Percentiles rank a stretch among this genome's conserved stretches.
These are phyloP conservation scores for Trichoderma arundinaceum DNA, from an alignment of 2,329 filamentous ascomycete genomes.

Conservation along the genomic window DNA sequence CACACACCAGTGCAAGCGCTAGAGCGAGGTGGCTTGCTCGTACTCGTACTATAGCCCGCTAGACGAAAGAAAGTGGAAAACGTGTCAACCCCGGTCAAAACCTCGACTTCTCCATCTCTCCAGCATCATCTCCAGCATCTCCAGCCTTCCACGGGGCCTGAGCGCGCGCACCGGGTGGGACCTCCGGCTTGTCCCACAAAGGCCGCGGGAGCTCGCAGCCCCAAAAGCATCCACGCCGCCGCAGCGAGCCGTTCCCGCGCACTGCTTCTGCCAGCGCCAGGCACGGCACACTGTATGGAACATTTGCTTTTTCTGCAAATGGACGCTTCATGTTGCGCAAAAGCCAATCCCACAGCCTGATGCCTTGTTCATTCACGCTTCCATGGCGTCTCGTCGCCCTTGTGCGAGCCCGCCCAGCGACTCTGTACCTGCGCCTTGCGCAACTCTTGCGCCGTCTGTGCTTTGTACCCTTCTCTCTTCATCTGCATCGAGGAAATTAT, in stretches of 20 bases:
- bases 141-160: too few species aligned
- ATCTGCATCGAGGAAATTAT: conserved; percentile 16
- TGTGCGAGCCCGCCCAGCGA: conserved; percentile 13
- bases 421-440: conserved; percentile 27
- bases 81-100: too few species aligned
- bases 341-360: neutral
- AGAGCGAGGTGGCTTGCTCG: neutral
- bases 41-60: too few species aligned
- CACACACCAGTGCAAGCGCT: too few species aligned
- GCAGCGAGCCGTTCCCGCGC: conserved; percentile 32
- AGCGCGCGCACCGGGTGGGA: conserved; percentile 29
- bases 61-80: too few species aligned
- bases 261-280: conserved; percentile 26
- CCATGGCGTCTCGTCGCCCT: conserved; percentile 9
- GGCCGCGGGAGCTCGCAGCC: conserved; percentile 30
- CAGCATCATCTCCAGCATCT: conserved; percentile 7
- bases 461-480: neutral
- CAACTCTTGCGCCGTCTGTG: neutral
- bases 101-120: conserved; percentile 14
- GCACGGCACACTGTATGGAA: conserved; percentile 31
- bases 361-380: conserved; percentile 5
- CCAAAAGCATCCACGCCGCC: conserved; percentile 29
- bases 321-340: neutral
- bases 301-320: neutral
- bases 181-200: conserved; percentile 31